Conservation (phyloP, 495 filamentous ascomycete species). For the Endocarpon pusillum region DNA sequence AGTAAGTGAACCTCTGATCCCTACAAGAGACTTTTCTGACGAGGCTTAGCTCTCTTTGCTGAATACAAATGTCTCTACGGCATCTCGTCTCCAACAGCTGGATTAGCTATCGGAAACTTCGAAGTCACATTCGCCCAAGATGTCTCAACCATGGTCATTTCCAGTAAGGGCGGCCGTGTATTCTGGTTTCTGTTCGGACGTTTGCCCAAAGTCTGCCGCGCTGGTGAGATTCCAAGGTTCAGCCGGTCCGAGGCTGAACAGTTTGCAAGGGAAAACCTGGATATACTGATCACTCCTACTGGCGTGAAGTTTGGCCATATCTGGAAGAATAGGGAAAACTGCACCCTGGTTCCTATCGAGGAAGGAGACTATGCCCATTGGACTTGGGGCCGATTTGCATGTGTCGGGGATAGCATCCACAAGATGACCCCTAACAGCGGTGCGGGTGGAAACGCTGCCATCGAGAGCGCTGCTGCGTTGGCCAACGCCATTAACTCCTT, state of each 20-base stretch:
- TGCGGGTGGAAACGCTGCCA: slow-evolving; percentile 22
- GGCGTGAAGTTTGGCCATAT: slow-evolving; percentile 21
- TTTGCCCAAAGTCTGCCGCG: slow-evolving; percentile 11
- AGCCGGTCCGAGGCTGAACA: slow-evolving; percentile 14
- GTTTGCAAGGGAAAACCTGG: slow-evolving; percentile 8
- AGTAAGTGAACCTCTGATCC: slow-evolving; percentile 13
- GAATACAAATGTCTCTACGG: slow-evolving; percentile 25
- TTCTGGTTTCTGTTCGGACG: too few relatives aligned
- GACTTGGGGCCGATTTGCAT: slow-evolving; percentile 18
- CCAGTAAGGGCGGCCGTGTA: slow-evolving; percentile 8
- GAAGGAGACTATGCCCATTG: slow-evolving; percentile 23
- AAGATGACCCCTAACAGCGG: slow-evolving; percentile 14
- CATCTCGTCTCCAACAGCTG: slow-evolving; percentile 9
- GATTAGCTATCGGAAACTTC: slow-evolving; percentile 11
- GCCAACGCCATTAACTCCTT: too few relatives aligned
- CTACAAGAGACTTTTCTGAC: too few relatives aligned
- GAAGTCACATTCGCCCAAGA: too few relatives aligned
- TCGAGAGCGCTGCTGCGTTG: slow-evolving; percentile 21
- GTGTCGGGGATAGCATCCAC: slow-evolving; percentile 21
- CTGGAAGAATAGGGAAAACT: slow-evolving; percentile 12
- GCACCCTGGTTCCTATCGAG: slow-evolving; percentile 16
- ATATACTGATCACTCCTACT: slow-evolving; percentile 20
- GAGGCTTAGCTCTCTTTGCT: slow-evolving; percentile 14
- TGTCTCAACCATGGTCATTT: too few relatives aligned
- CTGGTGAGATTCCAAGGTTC: slow-evolving; percentile 19